Evolutionary conservation across 176 grass and related monocot genomes (phyloP).

Genomic region (Saccharum officinarum): DNA sequence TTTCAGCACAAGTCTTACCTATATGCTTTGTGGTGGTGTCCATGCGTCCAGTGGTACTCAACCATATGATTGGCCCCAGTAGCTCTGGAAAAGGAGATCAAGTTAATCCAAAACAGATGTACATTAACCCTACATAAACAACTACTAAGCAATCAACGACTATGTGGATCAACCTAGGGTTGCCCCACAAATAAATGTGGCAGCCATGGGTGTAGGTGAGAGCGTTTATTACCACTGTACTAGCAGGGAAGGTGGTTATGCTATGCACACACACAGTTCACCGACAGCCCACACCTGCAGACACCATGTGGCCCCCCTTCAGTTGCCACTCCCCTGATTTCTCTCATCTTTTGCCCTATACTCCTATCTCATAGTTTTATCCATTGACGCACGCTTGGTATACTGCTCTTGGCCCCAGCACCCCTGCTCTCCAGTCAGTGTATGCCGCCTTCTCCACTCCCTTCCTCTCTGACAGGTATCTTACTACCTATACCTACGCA

Average conservation of each 20-base stretch:
- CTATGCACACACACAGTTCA: slow-evolving; percentile 48
- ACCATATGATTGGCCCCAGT: slow-evolving; percentile 19
- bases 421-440: slow-evolving; percentile 34
- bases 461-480: slow-evolving; percentile 18
- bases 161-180: slow-evolving; percentile 42
- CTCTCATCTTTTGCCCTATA: neutral
- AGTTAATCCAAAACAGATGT: slow-evolving; percentile 28
- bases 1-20: slow-evolving; percentile 27
- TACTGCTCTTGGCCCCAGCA: slow-evolving; percentile 33
- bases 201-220: slow-evolving; percentile 67
- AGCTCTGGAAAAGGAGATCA: slow-evolving; percentile 1
- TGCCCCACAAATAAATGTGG: slow-evolving; percentile 71
- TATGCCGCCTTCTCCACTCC: slow-evolving; percentile 28
- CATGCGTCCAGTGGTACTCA: slow-evolving; percentile 28
- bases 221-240: slow-evolving; percentile 70
- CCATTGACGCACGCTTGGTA: slow-evolving; percentile 27
- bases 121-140: slow-evolving; percentile 26
- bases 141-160: slow-evolving; percentile 23
- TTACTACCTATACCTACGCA: slow-evolving; percentile 30
- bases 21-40: slow-evolving; percentile 21
- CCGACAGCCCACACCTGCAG: slow-evolving; percentile 65
- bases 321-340: slow-evolving; percentile 36
- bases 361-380: neutral
- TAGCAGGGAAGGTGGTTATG: slow-evolving; percentile 60
- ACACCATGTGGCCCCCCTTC: slow-evolving; percentile 36